These are phyloP conservation scores for Acacia confusa DNA, from an alignment of 306 rosid genomes.

Conservation along the genomic window DNA sequence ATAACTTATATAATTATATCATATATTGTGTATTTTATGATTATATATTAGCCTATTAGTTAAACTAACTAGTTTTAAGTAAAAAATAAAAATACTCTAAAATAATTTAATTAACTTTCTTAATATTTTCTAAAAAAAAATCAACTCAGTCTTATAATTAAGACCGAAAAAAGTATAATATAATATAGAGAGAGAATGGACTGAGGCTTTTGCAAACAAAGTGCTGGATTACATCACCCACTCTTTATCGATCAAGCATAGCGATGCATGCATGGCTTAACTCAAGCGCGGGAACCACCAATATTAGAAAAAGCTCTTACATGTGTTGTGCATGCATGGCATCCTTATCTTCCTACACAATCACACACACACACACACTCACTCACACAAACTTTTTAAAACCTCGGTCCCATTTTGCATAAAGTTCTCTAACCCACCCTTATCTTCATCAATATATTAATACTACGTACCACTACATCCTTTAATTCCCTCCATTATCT, in stretches of 20 bases:
- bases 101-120: too few species aligned
- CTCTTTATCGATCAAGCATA: conserved; percentile 37
- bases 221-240: conserved; percentile 52
- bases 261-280: conserved; percentile 24
- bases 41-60: too few species aligned
- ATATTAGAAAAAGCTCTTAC: neutral
- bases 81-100: too few species aligned
- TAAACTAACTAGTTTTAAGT: too few species aligned
- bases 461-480: conserved; percentile 21
- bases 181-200: neutral
- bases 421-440: conserved; percentile 46
- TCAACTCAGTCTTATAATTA: too few species aligned
- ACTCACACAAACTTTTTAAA: conserved; percentile 31
- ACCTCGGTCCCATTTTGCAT: conserved; percentile 36
- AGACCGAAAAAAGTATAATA: too few species aligned
- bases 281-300: conserved; percentile 25
- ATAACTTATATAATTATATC: too few species aligned
- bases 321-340: conserved; percentile 48
- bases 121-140: too few species aligned
- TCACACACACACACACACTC: neutral
- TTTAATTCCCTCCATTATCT: conserved; percentile 25
- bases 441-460: conserved; percentile 35
- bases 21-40: too few species aligned
- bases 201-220: neutral
- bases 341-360: conserved; percentile 34